phyloP scores from a whole-genome alignment of 768 basidiomycete genomes.

The Mycena metata region DNA sequence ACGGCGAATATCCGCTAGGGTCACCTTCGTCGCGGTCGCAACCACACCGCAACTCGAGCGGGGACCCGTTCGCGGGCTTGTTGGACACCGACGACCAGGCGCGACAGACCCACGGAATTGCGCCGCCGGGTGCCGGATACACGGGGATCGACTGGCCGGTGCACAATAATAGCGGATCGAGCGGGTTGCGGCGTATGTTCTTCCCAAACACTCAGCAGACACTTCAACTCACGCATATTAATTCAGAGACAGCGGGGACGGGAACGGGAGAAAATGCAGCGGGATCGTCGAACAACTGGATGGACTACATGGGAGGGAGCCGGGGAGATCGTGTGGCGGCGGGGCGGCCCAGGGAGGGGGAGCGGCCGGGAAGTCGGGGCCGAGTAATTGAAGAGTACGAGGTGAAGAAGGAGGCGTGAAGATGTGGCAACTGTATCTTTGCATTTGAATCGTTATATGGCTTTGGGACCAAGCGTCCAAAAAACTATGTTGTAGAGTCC shows the following conservation, averaged over 20 bases:
- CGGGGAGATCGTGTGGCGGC: slow-evolving; percentile 8
- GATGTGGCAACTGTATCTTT: background rate
- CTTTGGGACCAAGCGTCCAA: too few species aligned
- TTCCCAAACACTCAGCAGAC: too few species aligned
- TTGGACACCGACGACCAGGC: slow-evolving; percentile 33
- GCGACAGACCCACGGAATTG: slow-evolving; percentile 17
- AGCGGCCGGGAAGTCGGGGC: slow-evolving; percentile 37
- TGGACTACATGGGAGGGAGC: slow-evolving; percentile 31
- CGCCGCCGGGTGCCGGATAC: slow-evolving; percentile 4
- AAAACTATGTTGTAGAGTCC: too few species aligned
- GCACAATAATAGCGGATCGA: slow-evolving; percentile 20
- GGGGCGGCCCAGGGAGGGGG: slow-evolving; percentile 25
- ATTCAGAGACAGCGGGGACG: slow-evolving; percentile 2
- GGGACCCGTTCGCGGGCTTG: slow-evolving; percentile 36
- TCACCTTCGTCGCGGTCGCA: slow-evolving; percentile 24
- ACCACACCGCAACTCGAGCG: slow-evolving; percentile 24
- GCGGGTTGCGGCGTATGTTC: slow-evolving; percentile 27
- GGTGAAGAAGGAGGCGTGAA: slow-evolving; percentile 36
- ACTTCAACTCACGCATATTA: background rate
- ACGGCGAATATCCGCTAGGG: slow-evolving; percentile 21
- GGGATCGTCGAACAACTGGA: slow-evolving; percentile 28
- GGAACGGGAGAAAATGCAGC: slow-evolving; percentile 15
- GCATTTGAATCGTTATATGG: background rate
- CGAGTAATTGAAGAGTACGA: slow-evolving; percentile 37
- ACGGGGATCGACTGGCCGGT: slow-evolving; percentile 38